Conservation (phyloP, 768 basidiomycete genomes). For the Aureoboletus auriporus region DNA sequence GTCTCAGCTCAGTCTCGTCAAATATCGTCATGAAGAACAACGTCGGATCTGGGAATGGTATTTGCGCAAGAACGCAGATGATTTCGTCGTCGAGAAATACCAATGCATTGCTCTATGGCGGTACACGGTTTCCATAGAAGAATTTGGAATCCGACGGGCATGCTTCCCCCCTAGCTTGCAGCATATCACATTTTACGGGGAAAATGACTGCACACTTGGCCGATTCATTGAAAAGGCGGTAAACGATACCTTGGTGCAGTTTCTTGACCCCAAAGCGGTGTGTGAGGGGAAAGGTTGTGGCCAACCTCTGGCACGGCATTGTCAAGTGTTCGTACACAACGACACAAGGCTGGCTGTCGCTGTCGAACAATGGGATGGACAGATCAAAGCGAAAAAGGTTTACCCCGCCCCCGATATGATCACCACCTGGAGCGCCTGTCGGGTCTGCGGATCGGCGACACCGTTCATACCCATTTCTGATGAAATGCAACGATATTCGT, state of each 20-base stretch:
- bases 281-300: constrained; percentile 86
- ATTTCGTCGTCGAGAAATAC: constrained; percentile 89
- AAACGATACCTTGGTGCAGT: constrained; percentile 61
- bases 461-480: constrained; percentile 87
- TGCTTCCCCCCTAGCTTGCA: constrained; percentile 74
- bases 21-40: constrained; percentile 83
- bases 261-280: constrained; percentile 67
- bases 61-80: constrained; percentile 76
- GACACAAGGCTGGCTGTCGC: constrained; percentile 78
- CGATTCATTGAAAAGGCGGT: constrained; percentile 87
- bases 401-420: constrained; percentile 70
- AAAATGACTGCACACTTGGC: constrained; percentile 89
- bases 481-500: constrained; percentile 91
- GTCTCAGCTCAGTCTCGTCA: constrained; percentile 63
- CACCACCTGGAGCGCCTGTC: constrained; percentile 90
- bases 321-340: constrained; percentile 89
- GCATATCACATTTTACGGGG: constrained; percentile 86
- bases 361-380: constrained; percentile 85
- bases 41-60: constrained; percentile 96
- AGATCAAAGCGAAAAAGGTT: constrained; percentile 56
- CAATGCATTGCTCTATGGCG: constrained; percentile 83
- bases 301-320: constrained; percentile 77
- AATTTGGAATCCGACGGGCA: constrained; percentile 62
- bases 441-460: constrained; percentile 71
- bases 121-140: constrained; percentile 72